Evolutionary conservation across 2,329 filamentous ascomycete genomes (phyloP).

Genomic region (Coleophoma crateriformis): DNA sequence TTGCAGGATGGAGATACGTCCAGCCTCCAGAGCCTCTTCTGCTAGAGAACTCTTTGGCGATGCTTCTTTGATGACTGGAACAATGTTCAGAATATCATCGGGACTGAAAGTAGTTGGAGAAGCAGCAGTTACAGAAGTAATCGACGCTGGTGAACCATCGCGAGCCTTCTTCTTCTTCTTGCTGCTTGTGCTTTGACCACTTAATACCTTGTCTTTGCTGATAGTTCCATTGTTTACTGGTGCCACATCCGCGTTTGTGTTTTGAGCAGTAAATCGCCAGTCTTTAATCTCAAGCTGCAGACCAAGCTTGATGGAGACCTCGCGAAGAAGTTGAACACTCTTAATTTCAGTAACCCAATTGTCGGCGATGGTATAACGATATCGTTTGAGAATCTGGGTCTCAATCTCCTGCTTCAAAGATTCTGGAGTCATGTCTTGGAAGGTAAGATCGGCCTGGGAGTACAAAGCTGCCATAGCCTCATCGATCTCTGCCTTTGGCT

Average conservation of each 20-base stretch:
- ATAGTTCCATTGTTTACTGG: conserved; percentile 30
- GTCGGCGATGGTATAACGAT: conserved; percentile 65
- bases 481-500: conserved; percentile 69
- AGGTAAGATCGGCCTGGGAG: conserved; percentile 74
- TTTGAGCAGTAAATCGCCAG: conserved; percentile 56
- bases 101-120: conserved; percentile 63
- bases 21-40: conserved; percentile 93
- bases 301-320: conserved; percentile 83
- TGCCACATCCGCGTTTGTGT: conserved; percentile 26
- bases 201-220: conserved; percentile 32
- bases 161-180: conserved; percentile 56
- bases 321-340: conserved; percentile 79
- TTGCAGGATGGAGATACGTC: conserved; percentile 92
- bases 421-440: conserved; percentile 72
- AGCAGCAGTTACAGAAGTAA: conserved; percentile 36
- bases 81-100: conserved; percentile 85
- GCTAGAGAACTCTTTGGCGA: conserved; percentile 84
- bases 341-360: conserved; percentile 65
- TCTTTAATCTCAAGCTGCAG: conserved; percentile 79
- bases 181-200: conserved; percentile 22
- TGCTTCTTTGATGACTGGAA: conserved; percentile 94
- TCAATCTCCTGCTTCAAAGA: conserved; percentile 64
- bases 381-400: conserved; percentile 66
- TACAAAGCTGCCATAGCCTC: conserved; percentile 70
- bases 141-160: conserved; percentile 39